Evolutionary conservation across 2,329 filamentous ascomycete species (phyloP), one percentile per base, ranked within the genome.

Genomic region (Alternaria longipes): DNA sequence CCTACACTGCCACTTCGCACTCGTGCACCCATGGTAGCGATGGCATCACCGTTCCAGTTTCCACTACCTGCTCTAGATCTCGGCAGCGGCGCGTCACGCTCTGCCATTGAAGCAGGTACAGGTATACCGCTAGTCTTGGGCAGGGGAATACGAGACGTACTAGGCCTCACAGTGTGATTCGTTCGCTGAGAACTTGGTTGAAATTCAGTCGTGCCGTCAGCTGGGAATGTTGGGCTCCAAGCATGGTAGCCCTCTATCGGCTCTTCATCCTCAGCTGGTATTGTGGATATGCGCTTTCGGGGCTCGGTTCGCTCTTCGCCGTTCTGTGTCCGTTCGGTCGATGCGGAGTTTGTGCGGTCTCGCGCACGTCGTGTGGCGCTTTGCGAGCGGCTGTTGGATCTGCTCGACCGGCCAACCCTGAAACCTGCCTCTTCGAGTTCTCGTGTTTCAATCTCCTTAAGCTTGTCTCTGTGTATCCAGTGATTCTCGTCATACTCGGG

Each of bases 401-500:
- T 70, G 59, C 75, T 78, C 42, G 69, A 60, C 46, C 80, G 85
- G 59, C 81, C 83, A 80, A 64, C 88, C 83, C 62, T 82, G 69
- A 94, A 89, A 30, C 91, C 92, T 7, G 91, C 91, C 60, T 91
- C 91, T 76, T 93, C 90, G 64, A 95, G 84, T 79, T 95, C 92
- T 72, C 89, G 86, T 68, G 84, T 94, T 79, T 95, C 92, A 68
- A 94, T 95, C 74, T 87, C 87, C 56, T 91, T 91, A 63, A 95
- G 81, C 80, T 94, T 94, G 79, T 95, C 92, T 58, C 92, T 84
- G 74, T 95, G 92, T 70, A 95, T 94, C 92, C 92, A 95, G 77
- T 92, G 90, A 32, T 89, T 91, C 62, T 87, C 84, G 62, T 90
- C 89, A 40, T 71, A 71, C 54, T 78, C 75, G 9, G 67, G 56